Conservation (phyloP, 495 filamentous ascomycete genomes). For the Daldinia concentrica region DNA sequence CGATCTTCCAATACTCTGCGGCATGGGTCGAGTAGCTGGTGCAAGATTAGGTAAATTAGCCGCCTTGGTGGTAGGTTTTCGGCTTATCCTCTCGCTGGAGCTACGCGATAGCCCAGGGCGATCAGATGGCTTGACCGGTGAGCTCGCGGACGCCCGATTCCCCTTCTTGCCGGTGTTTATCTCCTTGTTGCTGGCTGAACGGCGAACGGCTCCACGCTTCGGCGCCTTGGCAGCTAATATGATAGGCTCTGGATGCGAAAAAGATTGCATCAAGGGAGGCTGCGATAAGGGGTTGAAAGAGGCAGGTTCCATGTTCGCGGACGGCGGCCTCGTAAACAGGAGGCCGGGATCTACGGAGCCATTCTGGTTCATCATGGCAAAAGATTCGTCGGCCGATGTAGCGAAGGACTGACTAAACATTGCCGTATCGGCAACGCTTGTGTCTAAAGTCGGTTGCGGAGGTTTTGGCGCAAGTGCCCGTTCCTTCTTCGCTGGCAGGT, state of each 20-base stretch:
- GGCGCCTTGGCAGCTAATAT: conserved; percentile 39
- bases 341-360: conserved; percentile 58
- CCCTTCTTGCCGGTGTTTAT: conserved; percentile 46
- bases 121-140: conserved; percentile 59
- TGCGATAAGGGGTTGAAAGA: conserved; percentile 49
- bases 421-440: conserved; percentile 49
- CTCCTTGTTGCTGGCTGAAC: conserved; percentile 56
- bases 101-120: conserved; percentile 70
- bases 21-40: conserved; percentile 41
- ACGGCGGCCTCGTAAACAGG: conserved; percentile 57
- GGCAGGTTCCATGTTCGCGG: conserved; percentile 53
- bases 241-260: conserved; percentile 41
- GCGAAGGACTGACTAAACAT: conserved; percentile 53
- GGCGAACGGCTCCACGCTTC: conserved; percentile 49
- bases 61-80: conserved; percentile 47
- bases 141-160: conserved; percentile 60
- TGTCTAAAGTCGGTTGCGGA: conserved; percentile 48
- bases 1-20: conserved; percentile 46
- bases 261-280: conserved; percentile 40
- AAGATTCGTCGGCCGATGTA: conserved; percentile 53
- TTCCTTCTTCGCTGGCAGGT: conserved; percentile 42
- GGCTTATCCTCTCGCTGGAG: conserved; percentile 61
- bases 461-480: conserved; percentile 54
- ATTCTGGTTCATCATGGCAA: conserved; percentile 49
- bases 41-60: conserved; percentile 50